phyloP scores from a whole-genome alignment of 768 basidiomycete species.

The button mushroom (Agaricus bisporus) region DNA sequence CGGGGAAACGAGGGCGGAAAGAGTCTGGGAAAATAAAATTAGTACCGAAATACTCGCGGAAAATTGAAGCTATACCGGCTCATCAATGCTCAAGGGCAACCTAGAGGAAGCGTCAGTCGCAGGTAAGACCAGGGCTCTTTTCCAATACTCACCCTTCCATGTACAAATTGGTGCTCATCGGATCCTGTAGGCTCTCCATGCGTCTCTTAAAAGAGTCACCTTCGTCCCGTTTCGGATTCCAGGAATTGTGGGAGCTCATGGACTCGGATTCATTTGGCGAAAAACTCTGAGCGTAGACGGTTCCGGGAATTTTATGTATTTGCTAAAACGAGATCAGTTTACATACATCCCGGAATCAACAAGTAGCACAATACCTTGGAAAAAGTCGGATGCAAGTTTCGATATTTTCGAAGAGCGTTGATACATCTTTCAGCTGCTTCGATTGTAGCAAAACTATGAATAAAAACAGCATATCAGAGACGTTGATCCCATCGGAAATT shows the following conservation, averaged over 20 bases:
- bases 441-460: constrained; percentile 54
- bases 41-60: neutral
- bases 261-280: constrained; percentile 15
- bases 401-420: constrained; percentile 56
- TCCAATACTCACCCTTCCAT: constrained; percentile 55
- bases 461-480: neutral
- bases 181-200: constrained; percentile 71
- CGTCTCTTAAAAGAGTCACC: constrained; percentile 61
- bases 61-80: constrained; percentile 35
- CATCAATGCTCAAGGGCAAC: constrained; percentile 67
- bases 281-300: constrained; percentile 44
- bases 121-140: neutral
- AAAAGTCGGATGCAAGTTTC: constrained; percentile 81
- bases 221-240: constrained; percentile 18
- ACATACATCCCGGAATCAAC: neutral
- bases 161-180: constrained; percentile 69
- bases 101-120: constrained; percentile 22
- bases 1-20: constrained; percentile 61
- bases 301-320: constrained; percentile 82
- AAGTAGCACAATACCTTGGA: constrained; percentile 53
- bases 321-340: constrained; percentile 25
- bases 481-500: neutral
- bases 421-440: constrained; percentile 75
- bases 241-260: constrained; percentile 13
- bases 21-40: constrained; percentile 34